Evolutionary conservation across 495 filamentous ascomycete genomes (phyloP).

Genomic region (Daldinia concentrica): DNA sequence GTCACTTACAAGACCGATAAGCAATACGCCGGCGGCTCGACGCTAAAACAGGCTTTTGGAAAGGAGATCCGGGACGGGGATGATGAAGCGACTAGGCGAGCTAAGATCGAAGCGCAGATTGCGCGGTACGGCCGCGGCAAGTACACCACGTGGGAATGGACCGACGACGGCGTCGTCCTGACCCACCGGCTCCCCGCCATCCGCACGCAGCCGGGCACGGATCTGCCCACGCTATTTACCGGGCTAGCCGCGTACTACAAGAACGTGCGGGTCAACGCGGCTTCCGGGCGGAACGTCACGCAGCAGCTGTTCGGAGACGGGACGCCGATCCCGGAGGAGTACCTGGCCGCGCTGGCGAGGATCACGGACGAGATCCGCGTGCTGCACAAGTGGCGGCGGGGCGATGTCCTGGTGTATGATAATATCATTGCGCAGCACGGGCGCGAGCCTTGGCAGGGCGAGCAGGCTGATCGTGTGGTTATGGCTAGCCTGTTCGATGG

Average conservation of each 20-base stretch:
- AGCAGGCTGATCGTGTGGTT: slow-evolving; percentile 56
- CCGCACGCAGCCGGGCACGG: slow-evolving; percentile 58
- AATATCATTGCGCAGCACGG: slow-evolving; percentile 61
- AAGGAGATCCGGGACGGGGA: slow-evolving; percentile 59
- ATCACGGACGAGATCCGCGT: slow-evolving; percentile 62
- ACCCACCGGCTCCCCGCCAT: slow-evolving; percentile 52
- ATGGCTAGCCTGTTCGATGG: slow-evolving; percentile 56
- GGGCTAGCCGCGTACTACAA: slow-evolving; percentile 59
- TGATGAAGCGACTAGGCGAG: slow-evolving; percentile 51
- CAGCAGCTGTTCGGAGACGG: slow-evolving; percentile 60
- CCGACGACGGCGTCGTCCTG: slow-evolving; percentile 52
- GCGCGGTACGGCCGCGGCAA: slow-evolving; percentile 52
- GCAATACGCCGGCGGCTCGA: slow-evolving; percentile 60
- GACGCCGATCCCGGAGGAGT: slow-evolving; percentile 60
- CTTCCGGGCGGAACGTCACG: slow-evolving; percentile 35
- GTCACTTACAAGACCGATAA: slow-evolving; percentile 58
- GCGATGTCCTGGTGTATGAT: slow-evolving; percentile 57
- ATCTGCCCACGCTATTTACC: slow-evolving; percentile 63
- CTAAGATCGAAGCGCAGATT: slow-evolving; percentile 64
- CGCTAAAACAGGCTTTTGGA: slow-evolving; percentile 62
- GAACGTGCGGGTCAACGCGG: slow-evolving; percentile 45
- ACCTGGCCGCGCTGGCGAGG: slow-evolving; percentile 55
- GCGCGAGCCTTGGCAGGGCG: slow-evolving; percentile 57
- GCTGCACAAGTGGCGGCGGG: slow-evolving; percentile 54
- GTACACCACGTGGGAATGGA: slow-evolving; percentile 58